phyloP scores from a whole-genome alignment of 2,329 filamentous ascomycete genomes.

The Fusarium verrucosum region DNA sequence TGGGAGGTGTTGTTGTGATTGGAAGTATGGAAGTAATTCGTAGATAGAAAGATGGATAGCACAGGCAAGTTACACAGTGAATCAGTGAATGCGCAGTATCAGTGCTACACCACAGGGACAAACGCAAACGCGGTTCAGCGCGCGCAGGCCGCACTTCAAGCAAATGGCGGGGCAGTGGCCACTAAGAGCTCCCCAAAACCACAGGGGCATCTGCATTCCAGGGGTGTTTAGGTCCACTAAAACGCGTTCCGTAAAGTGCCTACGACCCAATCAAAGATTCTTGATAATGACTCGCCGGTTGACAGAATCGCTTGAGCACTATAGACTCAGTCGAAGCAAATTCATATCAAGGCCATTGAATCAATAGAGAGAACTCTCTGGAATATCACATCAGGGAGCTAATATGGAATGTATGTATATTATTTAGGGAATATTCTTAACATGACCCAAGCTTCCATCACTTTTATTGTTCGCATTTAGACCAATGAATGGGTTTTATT shows the following conservation, averaged over 20 bases:
- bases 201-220: slow-evolving; percentile 1
- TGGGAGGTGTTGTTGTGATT: not conserved
- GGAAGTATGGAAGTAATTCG: no score
- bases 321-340: not conserved
- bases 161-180: slow-evolving; percentile 26
- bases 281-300: slow-evolving; percentile 14
- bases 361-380: not conserved
- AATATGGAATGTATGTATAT: no score
- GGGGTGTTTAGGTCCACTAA: not conserved
- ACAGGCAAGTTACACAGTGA: not conserved
- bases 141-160: not conserved
- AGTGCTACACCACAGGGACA: not conserved
- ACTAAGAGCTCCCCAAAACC: slow-evolving; percentile 10
- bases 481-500: slow-evolving; percentile 1
- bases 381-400: not conserved
- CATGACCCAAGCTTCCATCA: not conserved
- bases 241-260: slow-evolving; percentile 31
- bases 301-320: slow-evolving; percentile 1
- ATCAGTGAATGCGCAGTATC: not conserved
- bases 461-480: not conserved
- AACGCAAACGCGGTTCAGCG: slow-evolving; percentile 33
- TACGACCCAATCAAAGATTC: slow-evolving; percentile 16
- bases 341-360: not conserved
- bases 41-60: not conserved
- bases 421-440: no score